These are phyloP conservation scores for Liquidambar formosana DNA, from an alignment of 164 flowering plant genomes.

Conservation along the genomic window DNA sequence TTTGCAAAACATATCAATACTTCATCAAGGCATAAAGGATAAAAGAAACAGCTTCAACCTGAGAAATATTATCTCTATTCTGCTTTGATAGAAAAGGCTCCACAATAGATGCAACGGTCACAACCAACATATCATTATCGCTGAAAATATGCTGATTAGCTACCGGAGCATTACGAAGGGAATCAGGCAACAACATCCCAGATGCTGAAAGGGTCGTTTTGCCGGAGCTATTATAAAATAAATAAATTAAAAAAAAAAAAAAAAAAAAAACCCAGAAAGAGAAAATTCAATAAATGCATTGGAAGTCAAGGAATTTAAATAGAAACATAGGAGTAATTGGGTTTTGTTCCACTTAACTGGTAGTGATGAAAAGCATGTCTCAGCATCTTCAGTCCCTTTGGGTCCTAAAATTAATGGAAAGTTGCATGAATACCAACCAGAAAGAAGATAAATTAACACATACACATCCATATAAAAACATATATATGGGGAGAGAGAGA, in stretches of 20 bases:
- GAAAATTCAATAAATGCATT: slow-evolving; percentile 1
- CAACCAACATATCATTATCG: slow-evolving; percentile 32
- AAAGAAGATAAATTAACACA: not conserved
- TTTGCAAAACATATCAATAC: too few relatives aligned
- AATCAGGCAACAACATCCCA: slow-evolving; percentile 64
- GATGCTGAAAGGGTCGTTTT: slow-evolving; percentile 87
- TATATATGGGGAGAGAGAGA: slow-evolving; percentile 1
- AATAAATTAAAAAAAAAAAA: too few relatives aligned
- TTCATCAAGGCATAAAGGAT: too few relatives aligned
- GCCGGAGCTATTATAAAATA: slow-evolving; percentile 83
- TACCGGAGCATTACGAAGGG: slow-evolving; percentile 26
- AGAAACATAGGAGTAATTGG: too few relatives aligned
- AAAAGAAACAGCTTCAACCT: slow-evolving; percentile 33
- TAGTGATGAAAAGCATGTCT: slow-evolving; percentile 80
- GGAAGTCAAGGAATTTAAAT: not conserved
- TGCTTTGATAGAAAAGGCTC: slow-evolving; percentile 69
- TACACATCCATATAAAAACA: not conserved
- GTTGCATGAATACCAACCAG: not conserved
- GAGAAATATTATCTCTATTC: slow-evolving; percentile 30
- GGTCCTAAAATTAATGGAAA: slow-evolving; percentile 56
- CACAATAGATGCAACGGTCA: slow-evolving; percentile 77
- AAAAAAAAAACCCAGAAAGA: slow-evolving; percentile 5
- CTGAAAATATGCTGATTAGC: slow-evolving; percentile 18
- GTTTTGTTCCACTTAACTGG: slow-evolving; percentile 49
- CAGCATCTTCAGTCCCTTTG: slow-evolving; percentile 86